Evolutionary conservation across 805 yeast genomes (phyloP).

Genomic region (Yamadazyma sp.): DNA sequence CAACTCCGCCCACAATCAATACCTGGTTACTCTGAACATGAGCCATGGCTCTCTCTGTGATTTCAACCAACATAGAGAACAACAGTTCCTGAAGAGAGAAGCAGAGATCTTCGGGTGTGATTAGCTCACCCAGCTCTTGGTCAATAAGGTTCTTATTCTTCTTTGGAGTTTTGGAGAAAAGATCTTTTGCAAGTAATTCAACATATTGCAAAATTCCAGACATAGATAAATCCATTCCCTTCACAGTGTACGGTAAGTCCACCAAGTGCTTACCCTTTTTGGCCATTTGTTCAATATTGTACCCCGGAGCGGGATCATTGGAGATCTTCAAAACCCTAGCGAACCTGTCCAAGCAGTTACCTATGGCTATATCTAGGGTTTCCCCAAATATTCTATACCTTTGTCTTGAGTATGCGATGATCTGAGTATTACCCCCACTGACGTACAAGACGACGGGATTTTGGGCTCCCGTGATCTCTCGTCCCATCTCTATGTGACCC

Average conservation of each 20-base stretch:
- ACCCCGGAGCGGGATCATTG: conserved; percentile 96
- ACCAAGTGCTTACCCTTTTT: conserved; percentile 63
- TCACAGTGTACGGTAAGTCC: conserved; percentile 90
- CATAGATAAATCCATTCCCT: conserved; percentile 98
- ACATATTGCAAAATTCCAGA: conserved; percentile 89
- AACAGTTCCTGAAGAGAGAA: conserved; percentile 89
- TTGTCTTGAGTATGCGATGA: conserved; percentile 93
- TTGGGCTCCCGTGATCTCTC: conserved; percentile 96
- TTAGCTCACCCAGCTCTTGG: conserved; percentile 46
- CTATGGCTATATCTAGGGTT: conserved; percentile 95
- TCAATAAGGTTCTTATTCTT: conserved; percentile 40
- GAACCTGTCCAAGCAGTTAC: conserved; percentile 94
- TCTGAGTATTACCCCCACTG: conserved; percentile 98
- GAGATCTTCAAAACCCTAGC: conserved; percentile 88
- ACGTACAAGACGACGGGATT: conserved; percentile 97
- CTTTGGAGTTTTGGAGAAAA: conserved; percentile 47
- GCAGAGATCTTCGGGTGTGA: conserved; percentile 86
- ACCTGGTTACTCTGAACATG: conserved; percentile 90
- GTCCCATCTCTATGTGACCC: conserved; percentile 98
- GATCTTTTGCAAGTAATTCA: conserved; percentile 75
- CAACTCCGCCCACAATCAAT: conserved; percentile 97
- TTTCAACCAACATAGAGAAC: conserved; percentile 95
- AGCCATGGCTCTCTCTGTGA: conserved; percentile 98
- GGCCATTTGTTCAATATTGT: conserved; percentile 93
- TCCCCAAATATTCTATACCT: conserved; percentile 98